Base-by-base conservation (phyloP, 2,329 filamentous ascomycete genomes). In the Cladobotryum mycophilum region DNA sequence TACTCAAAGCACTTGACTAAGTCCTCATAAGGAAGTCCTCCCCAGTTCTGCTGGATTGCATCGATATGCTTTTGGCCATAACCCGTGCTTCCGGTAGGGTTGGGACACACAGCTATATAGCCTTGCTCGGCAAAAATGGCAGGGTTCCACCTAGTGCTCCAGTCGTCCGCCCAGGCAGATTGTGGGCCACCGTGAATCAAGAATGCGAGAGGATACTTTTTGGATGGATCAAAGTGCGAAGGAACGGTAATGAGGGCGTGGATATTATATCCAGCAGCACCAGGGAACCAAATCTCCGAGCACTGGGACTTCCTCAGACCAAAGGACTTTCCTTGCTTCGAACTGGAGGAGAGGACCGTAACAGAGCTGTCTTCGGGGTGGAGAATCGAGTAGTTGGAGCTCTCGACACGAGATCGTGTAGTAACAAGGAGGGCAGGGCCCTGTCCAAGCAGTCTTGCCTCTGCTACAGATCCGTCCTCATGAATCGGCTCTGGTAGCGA, bases 111-210 rank as follows among this genome's bases (percentile, higher is more conserved):
- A 18, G 86, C 88, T 3, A 95, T 79, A 63, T 93, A 95, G 42
- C 89, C 89, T 69, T 92, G 88, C 65, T 95, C 89, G 3, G 89
- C 89, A 63, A 89, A 95, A 9, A 92, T 78, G 53, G 87, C 88
- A 2, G 87, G 85, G 64, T 95, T 95, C 89, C 89, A 95, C 15
- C 89, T 76, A 2, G 85, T 89, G 64, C 80, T 86, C 88, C 89
- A 95, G 25, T 77, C 74, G 61, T 93, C 85, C 33, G 67, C 71
- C 85, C 87, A 92, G 0, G 87, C 81, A 18, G 84, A 81, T 65
- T 93, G 88, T 0, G 89, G 89, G 0, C 89, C 89, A 49, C 89
- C 89, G 61, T 95, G 89, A 55, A 95, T 87, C 40, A 91, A 71
- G 63, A 90, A 85, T 2, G 86, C 81, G 4, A 95, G 74, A 0